Evolutionary conservation across 306 rosid species (phyloP).

Genomic region (Cercis canadensis): DNA sequence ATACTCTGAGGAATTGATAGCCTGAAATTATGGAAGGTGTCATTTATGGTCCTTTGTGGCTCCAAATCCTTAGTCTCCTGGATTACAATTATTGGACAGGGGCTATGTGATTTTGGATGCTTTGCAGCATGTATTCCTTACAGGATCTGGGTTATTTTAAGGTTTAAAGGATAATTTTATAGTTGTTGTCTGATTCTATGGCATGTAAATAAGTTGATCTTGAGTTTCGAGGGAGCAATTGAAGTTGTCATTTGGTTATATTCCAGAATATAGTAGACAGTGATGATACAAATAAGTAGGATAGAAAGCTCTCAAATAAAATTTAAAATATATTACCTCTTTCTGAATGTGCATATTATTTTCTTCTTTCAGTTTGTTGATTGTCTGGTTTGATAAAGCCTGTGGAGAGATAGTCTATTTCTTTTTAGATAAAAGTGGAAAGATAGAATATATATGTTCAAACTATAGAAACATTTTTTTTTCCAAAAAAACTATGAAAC

Average conservation of each 20-base stretch:
- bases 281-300: too few species aligned
- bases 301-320: background rate
- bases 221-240: background rate
- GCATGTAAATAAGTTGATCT: background rate
- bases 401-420: background rate
- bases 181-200: background rate
- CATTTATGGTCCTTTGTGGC: background rate
- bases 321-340: constrained; percentile 48
- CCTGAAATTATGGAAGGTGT: background rate
- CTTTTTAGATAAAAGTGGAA: background rate
- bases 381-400: constrained; percentile 48
- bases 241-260: background rate
- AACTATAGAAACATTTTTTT: too few species aligned
- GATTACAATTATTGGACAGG: background rate
- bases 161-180: too few species aligned
- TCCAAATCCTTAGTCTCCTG: background rate
- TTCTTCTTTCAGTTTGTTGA: constrained; percentile 49
- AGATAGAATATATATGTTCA: constrained; percentile 7
- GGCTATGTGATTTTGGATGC: background rate
- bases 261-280: too few species aligned
- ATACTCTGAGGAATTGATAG: background rate
- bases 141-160: background rate
- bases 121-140: background rate
- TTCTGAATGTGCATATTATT: constrained; percentile 49
- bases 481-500: too few species aligned